phyloP scores from a whole-genome alignment of 2,329 filamentous ascomycete genomes.

The Didymella exigua region DNA sequence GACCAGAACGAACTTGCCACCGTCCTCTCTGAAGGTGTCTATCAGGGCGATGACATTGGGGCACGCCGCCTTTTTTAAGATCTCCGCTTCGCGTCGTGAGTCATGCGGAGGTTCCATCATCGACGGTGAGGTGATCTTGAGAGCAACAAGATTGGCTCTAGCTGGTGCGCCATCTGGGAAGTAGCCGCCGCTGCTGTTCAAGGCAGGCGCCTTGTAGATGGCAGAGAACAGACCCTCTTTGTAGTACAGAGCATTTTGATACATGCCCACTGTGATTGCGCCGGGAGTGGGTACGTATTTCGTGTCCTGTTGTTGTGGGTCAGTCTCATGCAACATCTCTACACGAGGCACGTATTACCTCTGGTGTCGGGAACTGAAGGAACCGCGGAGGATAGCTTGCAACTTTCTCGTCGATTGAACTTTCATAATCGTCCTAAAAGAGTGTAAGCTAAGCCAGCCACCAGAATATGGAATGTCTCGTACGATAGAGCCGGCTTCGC shows the following conservation, averaged over 20 bases:
- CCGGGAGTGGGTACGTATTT: constrained; percentile 43
- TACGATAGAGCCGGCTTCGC: constrained; percentile 64
- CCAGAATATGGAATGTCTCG: constrained; percentile 7
- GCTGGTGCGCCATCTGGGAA: constrained; percentile 26
- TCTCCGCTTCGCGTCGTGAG: constrained; percentile 76
- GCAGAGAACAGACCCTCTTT: constrained; percentile 77
- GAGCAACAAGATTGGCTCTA: constrained; percentile 60
- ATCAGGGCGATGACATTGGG: constrained; percentile 70
- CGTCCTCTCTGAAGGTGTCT: constrained; percentile 72
- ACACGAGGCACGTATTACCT: constrained; percentile 21
- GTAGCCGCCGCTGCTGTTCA: constrained; percentile 41
- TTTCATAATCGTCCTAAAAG: constrained; percentile 44
- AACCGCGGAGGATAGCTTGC: constrained; percentile 22
- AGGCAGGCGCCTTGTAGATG: constrained; percentile 71
- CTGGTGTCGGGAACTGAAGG: constrained; percentile 33
- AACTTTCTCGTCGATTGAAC: constrained; percentile 32
- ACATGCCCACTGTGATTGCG: constrained; percentile 59
- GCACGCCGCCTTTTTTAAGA: constrained; percentile 66
- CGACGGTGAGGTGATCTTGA: constrained; percentile 84
- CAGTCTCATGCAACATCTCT: neutral
- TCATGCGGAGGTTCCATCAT: constrained; percentile 80
- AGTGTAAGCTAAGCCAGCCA: constrained; percentile 22
- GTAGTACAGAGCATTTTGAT: constrained; percentile 62
- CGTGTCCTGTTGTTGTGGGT: constrained; percentile 26
- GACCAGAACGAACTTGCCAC: constrained; percentile 75